Base-by-base conservation (phyloP, 2,329 filamentous ascomycete species). In the Colletotrichum liaoningense region DNA sequence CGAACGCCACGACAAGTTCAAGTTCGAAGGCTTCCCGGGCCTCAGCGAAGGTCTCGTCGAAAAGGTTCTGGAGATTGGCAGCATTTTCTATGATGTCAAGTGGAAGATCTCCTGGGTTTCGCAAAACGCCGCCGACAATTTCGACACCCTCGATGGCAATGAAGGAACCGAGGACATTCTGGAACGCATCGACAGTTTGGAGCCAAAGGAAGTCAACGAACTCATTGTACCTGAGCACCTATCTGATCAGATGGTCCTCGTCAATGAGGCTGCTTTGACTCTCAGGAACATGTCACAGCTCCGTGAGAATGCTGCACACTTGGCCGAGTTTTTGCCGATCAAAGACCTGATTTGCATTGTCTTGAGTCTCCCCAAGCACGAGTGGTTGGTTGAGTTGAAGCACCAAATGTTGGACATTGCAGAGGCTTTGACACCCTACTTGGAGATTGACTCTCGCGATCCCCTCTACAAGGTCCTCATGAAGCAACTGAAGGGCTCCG, bases 271-370 rank as follows among this genome's bases (percentile, higher is more conserved):
- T 2, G 92, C 93, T 24, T 86, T 98, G 59, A 95, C 97, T 22
- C 87, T 98, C 56, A 91, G 97, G 64, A 99, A 99, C 81, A 98
- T 99, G 95, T 93, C 95, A n/a, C 94, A 97, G 82, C 86, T 98
- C 24, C 90, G 92, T 26, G 95, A 98, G 75, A 99, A 99, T 79
- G 96, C 96, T 0, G 84, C 89, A 28, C 97, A 95, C 80, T 89
- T 97, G 78, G 90, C 94, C 5, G 91, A 93, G 28, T 91, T 96
- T 73, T 49, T 76, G 22, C 88, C 95, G 1, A 86, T 97, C 52
- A 93, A 93, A 79, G 95, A 98, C 78, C 89, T 97, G 63, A 86
- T 98, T 69, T 94, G 94, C 79, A 94, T 98, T 75, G 88, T 94
- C 28, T 86, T 98, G 57, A 93, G 93, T 77, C 88, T 98, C 3